phyloP scores from a whole-genome alignment of 2,329 filamentous ascomycete genomes.

The Aspergillus ochraceus region DNA sequence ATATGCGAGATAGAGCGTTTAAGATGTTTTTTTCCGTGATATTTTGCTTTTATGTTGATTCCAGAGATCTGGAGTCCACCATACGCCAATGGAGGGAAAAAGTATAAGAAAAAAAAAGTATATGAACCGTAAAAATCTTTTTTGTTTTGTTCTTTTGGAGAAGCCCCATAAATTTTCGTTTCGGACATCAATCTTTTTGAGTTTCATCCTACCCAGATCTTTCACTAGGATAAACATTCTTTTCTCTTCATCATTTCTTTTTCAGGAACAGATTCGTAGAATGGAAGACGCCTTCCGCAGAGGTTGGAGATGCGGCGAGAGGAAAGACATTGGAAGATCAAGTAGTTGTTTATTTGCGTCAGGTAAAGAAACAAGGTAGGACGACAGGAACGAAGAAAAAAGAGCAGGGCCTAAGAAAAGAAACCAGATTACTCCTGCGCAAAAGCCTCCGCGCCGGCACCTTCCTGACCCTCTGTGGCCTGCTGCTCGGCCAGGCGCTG shows the following conservation, averaged over 20 bases:
- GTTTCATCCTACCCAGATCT: conserved; percentile 11
- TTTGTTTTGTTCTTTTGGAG: background rate
- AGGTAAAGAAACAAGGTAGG: conserved; percentile 35
- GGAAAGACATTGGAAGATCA: conserved; percentile 22
- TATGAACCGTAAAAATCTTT: conserved; percentile 6
- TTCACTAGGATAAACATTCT: conserved; percentile 9
- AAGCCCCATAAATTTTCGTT: conserved; percentile 7
- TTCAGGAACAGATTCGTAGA: conserved; percentile 1
- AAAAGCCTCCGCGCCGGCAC: conserved; percentile 44
- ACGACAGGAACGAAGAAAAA: conserved; percentile 31
- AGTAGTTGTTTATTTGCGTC: conserved; percentile 38
- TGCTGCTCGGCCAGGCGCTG: conserved; percentile 61
- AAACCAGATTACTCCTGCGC: conserved; percentile 48
- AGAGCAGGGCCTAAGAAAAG: conserved; percentile 28
- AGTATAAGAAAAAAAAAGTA: background rate
- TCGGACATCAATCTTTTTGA: conserved; percentile 7
- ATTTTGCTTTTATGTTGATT: conserved; percentile 3
- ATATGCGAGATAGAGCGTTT: background rate
- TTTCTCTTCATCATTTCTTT: background rate
- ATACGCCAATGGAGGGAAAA: background rate
- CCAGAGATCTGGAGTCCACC: background rate
- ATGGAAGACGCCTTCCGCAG: conserved; percentile 3
- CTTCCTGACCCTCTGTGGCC: conserved; percentile 49
- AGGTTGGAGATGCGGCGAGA: background rate
- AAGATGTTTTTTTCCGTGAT: background rate